phyloP scores from a whole-genome alignment of 768 basidiomycete species.

The Artomyces pyxidatus region DNA sequence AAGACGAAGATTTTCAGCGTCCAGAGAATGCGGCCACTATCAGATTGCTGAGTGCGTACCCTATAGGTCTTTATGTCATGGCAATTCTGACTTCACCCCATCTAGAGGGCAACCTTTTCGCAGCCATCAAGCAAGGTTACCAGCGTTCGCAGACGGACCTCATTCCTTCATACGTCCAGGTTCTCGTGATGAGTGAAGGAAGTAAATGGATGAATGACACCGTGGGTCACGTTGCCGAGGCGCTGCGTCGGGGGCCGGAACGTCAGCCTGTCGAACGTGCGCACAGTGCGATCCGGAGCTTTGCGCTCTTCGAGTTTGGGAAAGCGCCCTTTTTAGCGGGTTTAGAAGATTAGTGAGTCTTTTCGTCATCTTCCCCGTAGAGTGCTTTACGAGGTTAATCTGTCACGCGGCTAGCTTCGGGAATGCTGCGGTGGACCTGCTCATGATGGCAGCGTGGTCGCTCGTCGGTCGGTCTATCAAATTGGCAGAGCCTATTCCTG shows the following conservation, averaged over 20 bases:
- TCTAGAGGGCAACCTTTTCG: slow-evolving; percentile 74
- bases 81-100: too few relatives aligned
- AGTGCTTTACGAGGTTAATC: background rate
- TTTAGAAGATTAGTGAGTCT: slow-evolving; percentile 80
- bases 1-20: slow-evolving; percentile 68
- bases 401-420: slow-evolving; percentile 56
- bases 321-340: slow-evolving; percentile 72
- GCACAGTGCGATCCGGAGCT: slow-evolving; percentile 68
- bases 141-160: slow-evolving; percentile 75
- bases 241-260: slow-evolving; percentile 56
- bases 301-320: slow-evolving; percentile 80
- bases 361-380: background rate
- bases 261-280: slow-evolving; percentile 74
- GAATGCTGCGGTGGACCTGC: slow-evolving; percentile 81
- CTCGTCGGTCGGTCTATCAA: slow-evolving; percentile 48
- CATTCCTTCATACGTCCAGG: slow-evolving; percentile 89
- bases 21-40: slow-evolving; percentile 61
- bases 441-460: slow-evolving; percentile 79
- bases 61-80: too few relatives aligned
- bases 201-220: slow-evolving; percentile 81
- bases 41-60: slow-evolving; percentile 64
- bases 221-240: slow-evolving; percentile 56
- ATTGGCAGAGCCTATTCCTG: slow-evolving; percentile 68
- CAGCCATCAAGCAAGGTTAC: slow-evolving; percentile 86
- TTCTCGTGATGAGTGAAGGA: slow-evolving; percentile 94